phyloP scores from a whole-genome alignment of 495 filamentous ascomycete genomes.

The Talaromyces wortmannii region DNA sequence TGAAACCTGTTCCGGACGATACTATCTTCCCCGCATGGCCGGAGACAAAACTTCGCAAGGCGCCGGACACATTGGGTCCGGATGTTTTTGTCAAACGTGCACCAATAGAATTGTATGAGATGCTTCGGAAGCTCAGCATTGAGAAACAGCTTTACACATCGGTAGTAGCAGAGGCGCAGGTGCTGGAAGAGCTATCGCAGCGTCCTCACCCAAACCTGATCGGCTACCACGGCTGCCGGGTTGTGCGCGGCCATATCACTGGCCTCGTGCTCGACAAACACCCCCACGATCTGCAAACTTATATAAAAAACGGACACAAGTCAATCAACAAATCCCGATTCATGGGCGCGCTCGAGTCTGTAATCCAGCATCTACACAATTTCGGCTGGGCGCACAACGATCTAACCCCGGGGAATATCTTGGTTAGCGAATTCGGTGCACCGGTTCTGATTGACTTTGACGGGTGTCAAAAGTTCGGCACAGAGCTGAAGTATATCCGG shows the following conservation, averaged over 20 bases:
- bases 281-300: slow-evolving; percentile 11
- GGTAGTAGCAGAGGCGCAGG: slow-evolving; percentile 14
- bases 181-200: slow-evolving; percentile 8
- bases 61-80: background rate
- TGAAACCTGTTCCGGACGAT: background rate
- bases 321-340: slow-evolving; percentile 10
- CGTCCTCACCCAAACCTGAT: slow-evolving; percentile 25
- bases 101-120: background rate
- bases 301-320: slow-evolving; percentile 4
- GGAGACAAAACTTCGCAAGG: background rate
- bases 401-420: slow-evolving; percentile 28
- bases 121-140: background rate
- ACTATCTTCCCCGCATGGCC: background rate
- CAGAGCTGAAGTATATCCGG: slow-evolving; percentile 12
- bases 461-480: slow-evolving; percentile 15
- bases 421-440: slow-evolving; percentile 17
- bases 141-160: background rate
- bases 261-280: slow-evolving; percentile 23
- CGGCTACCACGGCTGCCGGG: slow-evolving; percentile 23
- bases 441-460: slow-evolving; percentile 31
- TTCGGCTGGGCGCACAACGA: slow-evolving; percentile 34
- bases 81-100: background rate
- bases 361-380: slow-evolving; percentile 22
- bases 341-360: slow-evolving; percentile 21
- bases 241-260: slow-evolving; percentile 19